Conservation (phyloP, 345 rosid species). For the Lagerstroemia speciosa region DNA sequence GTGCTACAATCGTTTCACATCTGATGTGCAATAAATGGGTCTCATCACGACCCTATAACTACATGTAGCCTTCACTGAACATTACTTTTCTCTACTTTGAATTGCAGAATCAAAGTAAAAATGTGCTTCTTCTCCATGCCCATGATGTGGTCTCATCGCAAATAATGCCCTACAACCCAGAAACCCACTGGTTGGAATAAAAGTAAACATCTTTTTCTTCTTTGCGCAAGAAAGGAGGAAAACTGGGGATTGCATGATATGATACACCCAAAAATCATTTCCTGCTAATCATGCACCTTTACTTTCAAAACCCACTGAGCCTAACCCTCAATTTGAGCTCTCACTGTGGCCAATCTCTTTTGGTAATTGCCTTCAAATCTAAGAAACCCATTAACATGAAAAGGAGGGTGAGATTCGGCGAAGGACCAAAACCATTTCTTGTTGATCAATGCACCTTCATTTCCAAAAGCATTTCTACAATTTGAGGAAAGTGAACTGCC, state of each 20-base stretch:
- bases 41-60: conserved; percentile 16
- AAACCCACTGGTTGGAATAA: too few species aligned
- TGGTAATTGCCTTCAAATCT: background rate
- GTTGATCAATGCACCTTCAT: background rate
- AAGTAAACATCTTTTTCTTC: background rate
- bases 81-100: background rate
- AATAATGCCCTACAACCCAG: background rate
- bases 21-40: conserved; percentile 26
- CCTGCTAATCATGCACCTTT: background rate
- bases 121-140: too few species aligned
- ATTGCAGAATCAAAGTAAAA: too few species aligned
- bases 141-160: too few species aligned
- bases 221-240: background rate
- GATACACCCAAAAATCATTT: background rate
- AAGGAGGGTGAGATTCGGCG: background rate
- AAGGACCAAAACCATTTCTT: background rate
- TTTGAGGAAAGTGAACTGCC: background rate
- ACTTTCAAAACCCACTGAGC: background rate
- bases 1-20: conserved; percentile 3
- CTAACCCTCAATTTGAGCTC: too few species aligned
- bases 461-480: background rate
- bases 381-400: background rate
- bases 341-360: too few species aligned
- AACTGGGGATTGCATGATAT: background rate
- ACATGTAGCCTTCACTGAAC: background rate